Conservation (phyloP, 139 green algal genomes). For the Asterochloris erici region DNA sequence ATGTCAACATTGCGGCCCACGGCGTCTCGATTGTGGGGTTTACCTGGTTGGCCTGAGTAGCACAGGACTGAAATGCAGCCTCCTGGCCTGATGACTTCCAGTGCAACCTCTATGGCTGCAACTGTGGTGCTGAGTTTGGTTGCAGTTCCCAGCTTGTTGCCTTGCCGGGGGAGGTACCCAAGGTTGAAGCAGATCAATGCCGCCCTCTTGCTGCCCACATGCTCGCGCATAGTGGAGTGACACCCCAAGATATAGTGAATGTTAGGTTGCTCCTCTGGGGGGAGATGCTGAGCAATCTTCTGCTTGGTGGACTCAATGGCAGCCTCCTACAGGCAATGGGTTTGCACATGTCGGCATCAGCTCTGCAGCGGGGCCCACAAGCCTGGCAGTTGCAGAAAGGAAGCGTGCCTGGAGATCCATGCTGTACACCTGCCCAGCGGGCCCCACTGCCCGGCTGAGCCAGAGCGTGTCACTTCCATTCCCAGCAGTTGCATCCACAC, state of each 20-base stretch:
- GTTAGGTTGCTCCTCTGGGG: not conserved
- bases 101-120: conserved; percentile 42
- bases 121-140: conserved; percentile 31
- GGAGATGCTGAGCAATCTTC: not conserved
- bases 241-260: conserved; percentile 23
- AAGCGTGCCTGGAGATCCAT: conserved; percentile 59
- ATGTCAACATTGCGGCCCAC: not conserved
- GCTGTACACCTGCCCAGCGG: conserved; percentile 36
- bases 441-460: conserved; percentile 50
- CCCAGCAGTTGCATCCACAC: conserved; percentile 49
- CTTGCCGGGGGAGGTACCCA: conserved; percentile 49
- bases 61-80: conserved; percentile 48
- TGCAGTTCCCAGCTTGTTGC: conserved; percentile 47
- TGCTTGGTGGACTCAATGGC: conserved; percentile 2
- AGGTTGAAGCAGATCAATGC: conserved; percentile 50
- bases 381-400: conserved; percentile 1
- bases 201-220: not conserved
- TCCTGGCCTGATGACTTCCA: conserved; percentile 36
- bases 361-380: not conserved
- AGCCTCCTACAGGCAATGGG: conserved; percentile 13
- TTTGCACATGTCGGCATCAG: not conserved
- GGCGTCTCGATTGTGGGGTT: not conserved
- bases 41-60: conserved; percentile 59
- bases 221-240: conserved; percentile 25
- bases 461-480: conserved; percentile 66